phyloP scores from a whole-genome alignment of 2,329 filamentous ascomycete genomes.

The Ceratocystis harringtonii region DNA sequence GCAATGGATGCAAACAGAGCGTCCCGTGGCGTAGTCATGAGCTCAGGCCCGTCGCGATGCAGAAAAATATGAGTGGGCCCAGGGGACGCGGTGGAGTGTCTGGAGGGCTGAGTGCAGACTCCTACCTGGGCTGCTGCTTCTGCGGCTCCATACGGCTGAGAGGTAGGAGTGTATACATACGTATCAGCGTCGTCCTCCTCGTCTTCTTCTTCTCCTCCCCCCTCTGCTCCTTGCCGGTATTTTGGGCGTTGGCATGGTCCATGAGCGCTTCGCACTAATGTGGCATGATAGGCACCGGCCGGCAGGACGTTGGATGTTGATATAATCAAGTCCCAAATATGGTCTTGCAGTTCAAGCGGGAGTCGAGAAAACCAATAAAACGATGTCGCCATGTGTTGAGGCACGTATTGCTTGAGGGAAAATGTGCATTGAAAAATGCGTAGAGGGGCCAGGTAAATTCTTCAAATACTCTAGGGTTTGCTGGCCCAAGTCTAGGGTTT shows the following conservation, averaged over 20 bases:
- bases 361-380: conserved; percentile 10
- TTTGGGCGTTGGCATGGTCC: neutral
- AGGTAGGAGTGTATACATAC: neutral
- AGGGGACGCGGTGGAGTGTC: neutral
- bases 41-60: conserved; percentile 12
- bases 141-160: neutral
- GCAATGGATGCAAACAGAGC: neutral
- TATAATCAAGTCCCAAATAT: conserved; percentile 10
- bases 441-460: neutral
- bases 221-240: neutral
- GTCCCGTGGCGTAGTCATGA: conserved; percentile 7
- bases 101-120: neutral
- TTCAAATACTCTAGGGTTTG: neutral
- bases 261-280: conserved; percentile 7
- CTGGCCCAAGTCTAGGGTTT: neutral
- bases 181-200: neutral
- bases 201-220: neutral
- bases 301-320: neutral
- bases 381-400: conserved; percentile 8
- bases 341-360: conserved; percentile 14
- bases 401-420: neutral
- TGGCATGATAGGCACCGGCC: conserved; percentile 12
- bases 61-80: conserved; percentile 7
- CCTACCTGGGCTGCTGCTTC: neutral
- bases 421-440: neutral